Conservation (phyloP, 2,329 filamentous ascomycete species). For the Colletotrichum scovillei region DNA sequence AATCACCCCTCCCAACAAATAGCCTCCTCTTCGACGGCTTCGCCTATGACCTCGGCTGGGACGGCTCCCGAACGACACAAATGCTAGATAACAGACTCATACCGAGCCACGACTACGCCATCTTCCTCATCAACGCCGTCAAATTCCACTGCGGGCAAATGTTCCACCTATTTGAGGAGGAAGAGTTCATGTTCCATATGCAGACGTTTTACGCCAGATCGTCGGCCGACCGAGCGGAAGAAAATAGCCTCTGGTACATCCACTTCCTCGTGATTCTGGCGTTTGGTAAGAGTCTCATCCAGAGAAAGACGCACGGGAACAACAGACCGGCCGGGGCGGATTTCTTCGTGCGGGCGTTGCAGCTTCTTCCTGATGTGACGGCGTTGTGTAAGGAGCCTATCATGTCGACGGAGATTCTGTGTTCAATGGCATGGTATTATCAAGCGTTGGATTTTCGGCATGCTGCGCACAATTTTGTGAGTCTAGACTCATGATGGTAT, state of each 20-base stretch:
- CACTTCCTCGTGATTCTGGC: slow-evolving; percentile 65
- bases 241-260: slow-evolving; percentile 57
- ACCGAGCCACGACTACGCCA: slow-evolving; percentile 58
- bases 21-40: slow-evolving; percentile 62
- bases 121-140: slow-evolving; percentile 65
- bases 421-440: slow-evolving; percentile 63
- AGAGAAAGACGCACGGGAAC: slow-evolving; percentile 48
- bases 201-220: slow-evolving; percentile 44
- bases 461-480: slow-evolving; percentile 57
- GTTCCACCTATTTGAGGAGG: slow-evolving; percentile 66
- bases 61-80: slow-evolving; percentile 23
- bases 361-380: slow-evolving; percentile 54
- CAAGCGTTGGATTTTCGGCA: slow-evolving; percentile 61
- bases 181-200: slow-evolving; percentile 55
- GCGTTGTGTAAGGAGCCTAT: slow-evolving; percentile 56
- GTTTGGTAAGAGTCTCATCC: slow-evolving; percentile 65
- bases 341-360: slow-evolving; percentile 57
- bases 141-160: slow-evolving; percentile 67
- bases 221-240: slow-evolving; percentile 16
- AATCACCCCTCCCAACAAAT: slow-evolving; percentile 53
- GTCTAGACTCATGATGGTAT: slow-evolving; percentile 6
- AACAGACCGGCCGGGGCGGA: slow-evolving; percentile 57
- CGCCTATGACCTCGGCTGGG: slow-evolving; percentile 53
- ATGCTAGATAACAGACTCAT: slow-evolving; percentile 23
- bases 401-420: slow-evolving; percentile 60